These are phyloP conservation scores for Craterostigma plantagineum DNA, from an alignment of 257 asterid genomes.

Conservation along the genomic window DNA sequence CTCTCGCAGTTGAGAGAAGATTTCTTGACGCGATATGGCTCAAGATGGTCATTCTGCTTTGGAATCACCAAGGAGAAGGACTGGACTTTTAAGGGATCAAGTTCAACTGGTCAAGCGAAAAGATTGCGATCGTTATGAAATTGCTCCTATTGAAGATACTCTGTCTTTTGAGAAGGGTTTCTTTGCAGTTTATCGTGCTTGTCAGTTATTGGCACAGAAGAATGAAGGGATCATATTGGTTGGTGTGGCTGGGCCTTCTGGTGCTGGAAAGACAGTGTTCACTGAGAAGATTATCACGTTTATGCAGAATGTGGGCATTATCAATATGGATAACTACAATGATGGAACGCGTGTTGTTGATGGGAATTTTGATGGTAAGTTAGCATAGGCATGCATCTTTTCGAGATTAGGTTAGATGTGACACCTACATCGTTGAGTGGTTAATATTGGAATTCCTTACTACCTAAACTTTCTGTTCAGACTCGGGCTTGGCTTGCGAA, in stretches of 20 bases:
- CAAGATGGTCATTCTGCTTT: slow-evolving; percentile 25
- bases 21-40: slow-evolving; percentile 24
- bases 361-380: slow-evolving; percentile 83
- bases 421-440: background rate
- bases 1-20: no score
- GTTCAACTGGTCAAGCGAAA: slow-evolving; percentile 70
- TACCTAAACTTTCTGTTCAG: background rate
- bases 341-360: slow-evolving; percentile 77
- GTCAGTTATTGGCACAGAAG: slow-evolving; percentile 83
- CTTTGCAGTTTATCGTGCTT: slow-evolving; percentile 70
- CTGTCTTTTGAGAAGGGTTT: slow-evolving; percentile 92
- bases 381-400: slow-evolving; percentile 3
- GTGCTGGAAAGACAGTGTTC: slow-evolving; percentile 87
- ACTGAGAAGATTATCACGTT: slow-evolving; percentile 75
- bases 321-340: slow-evolving; percentile 88
- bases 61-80: slow-evolving; percentile 77
- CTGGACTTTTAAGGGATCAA: slow-evolving; percentile 78
- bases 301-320: slow-evolving; percentile 76
- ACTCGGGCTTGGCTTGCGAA: slow-evolving; percentile 1
- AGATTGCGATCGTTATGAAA: slow-evolving; percentile 65
- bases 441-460: no score
- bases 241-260: slow-evolving; percentile 96
- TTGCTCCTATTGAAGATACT: slow-evolving; percentile 57
- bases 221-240: slow-evolving; percentile 70
- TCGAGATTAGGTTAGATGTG: no score